Percentiles rank a stretch among this genome's conserved stretches.
Evolutionary conservation across 331 rosid genomes (phyloP).

Genomic region (Quercus tomentella): DNA sequence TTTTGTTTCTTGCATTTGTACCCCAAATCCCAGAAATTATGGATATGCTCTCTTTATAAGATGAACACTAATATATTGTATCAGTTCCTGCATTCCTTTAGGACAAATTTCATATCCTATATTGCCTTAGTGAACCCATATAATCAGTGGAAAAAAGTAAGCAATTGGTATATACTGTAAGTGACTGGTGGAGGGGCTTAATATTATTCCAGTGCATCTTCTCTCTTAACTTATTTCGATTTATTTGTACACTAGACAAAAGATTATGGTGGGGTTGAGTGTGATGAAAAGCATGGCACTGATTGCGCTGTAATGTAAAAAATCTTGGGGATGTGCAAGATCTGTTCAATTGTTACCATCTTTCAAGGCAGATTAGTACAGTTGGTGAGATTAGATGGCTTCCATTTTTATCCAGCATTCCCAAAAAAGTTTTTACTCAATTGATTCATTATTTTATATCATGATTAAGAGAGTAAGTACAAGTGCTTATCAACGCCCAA

Average conservation of each 20-base stretch:
- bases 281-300: neutral
- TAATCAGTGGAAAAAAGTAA: too few relatives aligned
- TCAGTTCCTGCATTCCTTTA: too few relatives aligned
- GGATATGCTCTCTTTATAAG: neutral
- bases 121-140: too few relatives aligned
- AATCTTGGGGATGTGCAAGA: neutral
- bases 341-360: neutral
- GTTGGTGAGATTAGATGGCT: neutral
- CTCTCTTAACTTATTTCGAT: neutral
- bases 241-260: neutral
- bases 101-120: too few relatives aligned
- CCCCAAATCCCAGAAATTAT: neutral
- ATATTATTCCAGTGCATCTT: neutral
- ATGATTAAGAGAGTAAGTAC: neutral
- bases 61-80: too few relatives aligned
- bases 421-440: neutral
- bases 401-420: neutral
- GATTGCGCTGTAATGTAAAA: neutral
- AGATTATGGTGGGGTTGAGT: neutral
- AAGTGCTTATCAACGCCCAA: neutral
- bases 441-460: neutral
- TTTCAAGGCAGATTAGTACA: neutral
- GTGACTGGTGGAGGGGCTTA: too few relatives aligned
- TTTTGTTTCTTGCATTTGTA: neutral
- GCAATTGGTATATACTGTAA: too few relatives aligned